A percentile compares a stretch with the other conserved stretches of the same genome.
phyloP scores from a whole-genome alignment of 768 basidiomycete genomes.

The Rhizopogon vesiculosus region DNA sequence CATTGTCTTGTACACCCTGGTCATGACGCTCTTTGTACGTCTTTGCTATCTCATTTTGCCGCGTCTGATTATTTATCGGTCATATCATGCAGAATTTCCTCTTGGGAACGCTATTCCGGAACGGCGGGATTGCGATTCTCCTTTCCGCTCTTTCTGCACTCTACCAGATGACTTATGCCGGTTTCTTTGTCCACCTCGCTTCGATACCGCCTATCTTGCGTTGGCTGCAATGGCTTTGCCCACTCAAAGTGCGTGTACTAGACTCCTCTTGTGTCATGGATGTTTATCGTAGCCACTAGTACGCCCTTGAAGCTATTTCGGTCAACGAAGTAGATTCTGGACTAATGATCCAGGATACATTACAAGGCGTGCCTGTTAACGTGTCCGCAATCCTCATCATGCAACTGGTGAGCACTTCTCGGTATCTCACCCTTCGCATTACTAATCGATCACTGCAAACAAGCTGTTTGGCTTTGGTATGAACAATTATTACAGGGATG shows the following conservation, averaged over 20 bases:
- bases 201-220: constrained; percentile 87
- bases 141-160: constrained; percentile 72
- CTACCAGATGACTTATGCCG: constrained; percentile 85
- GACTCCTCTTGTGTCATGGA: background rate
- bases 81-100: constrained; percentile 71
- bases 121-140: constrained; percentile 89
- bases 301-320: constrained; percentile 75
- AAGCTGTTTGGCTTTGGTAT: constrained; percentile 84
- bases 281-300: constrained; percentile 21
- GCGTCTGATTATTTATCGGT: background rate
- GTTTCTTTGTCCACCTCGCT: constrained; percentile 87
- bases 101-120: constrained; percentile 75
- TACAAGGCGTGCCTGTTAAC: constrained; percentile 78
- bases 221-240: constrained; percentile 91
- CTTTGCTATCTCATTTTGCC: background rate
- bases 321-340: constrained; percentile 93
- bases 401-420: constrained; percentile 54
- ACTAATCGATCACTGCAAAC: background rate
- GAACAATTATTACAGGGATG: constrained; percentile 85
- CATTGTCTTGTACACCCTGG: constrained; percentile 77
- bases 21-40: constrained; percentile 82
- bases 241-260: constrained; percentile 47
- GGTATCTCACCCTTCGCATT: background rate
- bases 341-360: constrained; percentile 71
- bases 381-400: constrained; percentile 84